These are phyloP conservation scores for Clathrospora elynae DNA, from an alignment of 2,329 filamentous ascomycete species.

Conservation along the genomic window DNA sequence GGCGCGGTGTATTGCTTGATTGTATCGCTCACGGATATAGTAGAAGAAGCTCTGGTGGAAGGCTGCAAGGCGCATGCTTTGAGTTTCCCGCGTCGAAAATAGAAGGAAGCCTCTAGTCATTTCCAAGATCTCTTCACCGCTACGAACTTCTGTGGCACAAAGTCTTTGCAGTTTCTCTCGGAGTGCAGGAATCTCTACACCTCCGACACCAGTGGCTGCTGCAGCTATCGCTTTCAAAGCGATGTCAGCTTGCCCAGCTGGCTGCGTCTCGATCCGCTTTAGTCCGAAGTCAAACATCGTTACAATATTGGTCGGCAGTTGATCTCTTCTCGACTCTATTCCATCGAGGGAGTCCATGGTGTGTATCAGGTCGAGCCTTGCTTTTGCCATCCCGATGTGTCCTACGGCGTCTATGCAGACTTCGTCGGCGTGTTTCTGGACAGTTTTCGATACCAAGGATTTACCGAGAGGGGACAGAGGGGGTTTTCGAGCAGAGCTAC, in stretches of 20 bases:
- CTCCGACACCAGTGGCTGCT: conserved; percentile 8
- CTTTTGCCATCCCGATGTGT: conserved; percentile 25
- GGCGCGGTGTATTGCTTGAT: conserved; percentile 14
- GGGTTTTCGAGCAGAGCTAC: conserved; percentile 12
- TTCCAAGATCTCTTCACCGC: conserved; percentile 27
- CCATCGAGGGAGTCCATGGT: conserved; percentile 15
- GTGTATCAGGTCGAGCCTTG: conserved; percentile 24
- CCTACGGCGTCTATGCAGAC: conserved; percentile 10
- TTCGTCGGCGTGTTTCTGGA: conserved; percentile 9
- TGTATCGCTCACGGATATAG: conserved; percentile 20
- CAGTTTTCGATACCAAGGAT: neutral
- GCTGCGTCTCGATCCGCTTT: conserved; percentile 15
- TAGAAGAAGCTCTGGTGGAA: conserved; percentile 17
- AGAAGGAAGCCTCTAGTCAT: conserved; percentile 21
- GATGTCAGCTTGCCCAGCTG: conserved; percentile 10
- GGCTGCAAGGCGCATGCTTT: conserved; percentile 4
- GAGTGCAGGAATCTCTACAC: conserved; percentile 12
- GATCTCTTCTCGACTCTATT: conserved; percentile 15
- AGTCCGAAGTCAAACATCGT: conserved; percentile 23
- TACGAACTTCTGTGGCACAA: conserved; percentile 6
- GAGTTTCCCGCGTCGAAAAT: conserved; percentile 4
- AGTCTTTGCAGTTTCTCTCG: conserved; percentile 6
- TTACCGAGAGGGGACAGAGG: conserved; percentile 18
- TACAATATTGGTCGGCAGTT: conserved; percentile 26
- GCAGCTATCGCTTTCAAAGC: conserved; percentile 19